Percentiles rank a stretch among this genome's conserved stretches.
phyloP scores from a whole-genome alignment of 1,139 yeast species.

The Blastobotrys indianensis region DNA sequence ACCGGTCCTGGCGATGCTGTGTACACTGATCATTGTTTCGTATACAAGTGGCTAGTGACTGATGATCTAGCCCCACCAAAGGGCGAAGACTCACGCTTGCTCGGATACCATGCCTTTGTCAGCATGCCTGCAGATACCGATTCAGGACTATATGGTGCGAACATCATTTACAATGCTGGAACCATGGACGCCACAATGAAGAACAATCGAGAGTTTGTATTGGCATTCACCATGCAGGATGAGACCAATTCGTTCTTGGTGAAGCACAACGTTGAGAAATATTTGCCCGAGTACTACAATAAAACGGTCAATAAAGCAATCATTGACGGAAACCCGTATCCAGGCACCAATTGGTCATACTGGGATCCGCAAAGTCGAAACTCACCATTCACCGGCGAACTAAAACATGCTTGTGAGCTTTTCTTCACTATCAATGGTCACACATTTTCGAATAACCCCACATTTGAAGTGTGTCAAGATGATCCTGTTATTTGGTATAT shows the following conservation, averaged over 20 bases:
- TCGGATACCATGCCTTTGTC: not conserved
- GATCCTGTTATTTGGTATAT: not conserved
- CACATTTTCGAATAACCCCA: not conserved
- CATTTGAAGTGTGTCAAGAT: not conserved
- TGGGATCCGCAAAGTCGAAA: not conserved
- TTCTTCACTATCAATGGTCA: not conserved
- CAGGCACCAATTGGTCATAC: not conserved
- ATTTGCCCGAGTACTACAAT: not conserved
- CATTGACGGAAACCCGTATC: not conserved
- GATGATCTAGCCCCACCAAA: not conserved
- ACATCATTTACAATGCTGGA: not conserved
- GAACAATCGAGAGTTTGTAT: not conserved
- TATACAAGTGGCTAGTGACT: not conserved
- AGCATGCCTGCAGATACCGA: not conserved
- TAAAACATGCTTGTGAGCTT: not conserved
- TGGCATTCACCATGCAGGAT: not conserved
- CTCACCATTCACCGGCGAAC: not conserved
- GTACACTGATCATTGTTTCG: not conserved
- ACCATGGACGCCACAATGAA: not conserved
- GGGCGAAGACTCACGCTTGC: not conserved
- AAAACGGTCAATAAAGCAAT: not conserved
- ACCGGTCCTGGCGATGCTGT: not conserved
- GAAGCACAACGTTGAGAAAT: not conserved
- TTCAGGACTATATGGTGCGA: not conserved
- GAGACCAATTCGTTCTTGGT: not conserved